Percentiles rank a stretch among this genome's conserved stretches.
Evolutionary conservation across 495 filamentous ascomycete species (phyloP).

Genomic region (Aspergillus olivimuriae): DNA sequence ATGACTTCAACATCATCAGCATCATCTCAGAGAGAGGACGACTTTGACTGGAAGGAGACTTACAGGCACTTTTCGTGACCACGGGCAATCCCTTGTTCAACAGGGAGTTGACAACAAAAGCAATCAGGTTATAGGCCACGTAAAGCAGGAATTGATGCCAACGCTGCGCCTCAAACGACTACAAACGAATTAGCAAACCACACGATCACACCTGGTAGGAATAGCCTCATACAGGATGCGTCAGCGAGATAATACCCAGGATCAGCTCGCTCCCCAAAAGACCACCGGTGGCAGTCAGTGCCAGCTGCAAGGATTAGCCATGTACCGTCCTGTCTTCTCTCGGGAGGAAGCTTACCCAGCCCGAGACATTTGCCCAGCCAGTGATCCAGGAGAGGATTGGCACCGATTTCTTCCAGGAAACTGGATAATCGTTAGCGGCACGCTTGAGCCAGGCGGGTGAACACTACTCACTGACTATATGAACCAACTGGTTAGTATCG

Average conservation of each 20-base stretch:
- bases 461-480: constrained; percentile 25
- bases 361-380: constrained; percentile 70
- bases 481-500: no score
- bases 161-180: constrained; percentile 45
- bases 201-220: no score
- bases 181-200: constrained; percentile 1
- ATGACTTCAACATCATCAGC: constrained; percentile 31
- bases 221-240: constrained; percentile 36
- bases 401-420: constrained; percentile 52
- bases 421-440: no score
- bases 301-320: constrained; percentile 55
- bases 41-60: constrained; percentile 9
- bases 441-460: neutral
- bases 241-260: constrained; percentile 50
- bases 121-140: constrained; percentile 55
- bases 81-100: constrained; percentile 54
- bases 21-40: neutral
- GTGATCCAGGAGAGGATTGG: constrained; percentile 62
- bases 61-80: constrained; percentile 54
- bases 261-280: constrained; percentile 53
- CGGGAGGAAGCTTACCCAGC: constrained; percentile 48
- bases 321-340: neutral
- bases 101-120: constrained; percentile 63
- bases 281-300: constrained; percentile 43
- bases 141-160: constrained; percentile 78